Conservation (phyloP, 106 monocot species). For the Apostasia shenzhenica region DNA sequence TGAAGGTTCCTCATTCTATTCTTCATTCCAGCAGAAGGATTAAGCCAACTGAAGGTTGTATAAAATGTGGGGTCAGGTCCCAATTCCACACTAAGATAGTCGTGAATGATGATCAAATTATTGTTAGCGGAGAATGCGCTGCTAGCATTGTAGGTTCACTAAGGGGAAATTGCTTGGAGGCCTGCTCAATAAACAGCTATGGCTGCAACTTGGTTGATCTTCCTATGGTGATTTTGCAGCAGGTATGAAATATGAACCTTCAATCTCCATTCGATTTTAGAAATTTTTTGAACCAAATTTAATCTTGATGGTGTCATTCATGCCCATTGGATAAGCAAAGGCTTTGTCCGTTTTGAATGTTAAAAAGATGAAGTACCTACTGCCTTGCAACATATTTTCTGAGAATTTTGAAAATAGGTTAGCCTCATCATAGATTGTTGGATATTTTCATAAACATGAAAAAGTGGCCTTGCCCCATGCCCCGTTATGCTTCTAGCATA, state of each 20-base stretch:
- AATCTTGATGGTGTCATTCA: too few relatives aligned
- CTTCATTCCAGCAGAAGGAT: constrained; percentile 26
- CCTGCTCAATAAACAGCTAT: constrained; percentile 38
- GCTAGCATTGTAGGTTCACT: constrained; percentile 62
- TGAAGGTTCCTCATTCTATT: constrained; percentile 74
- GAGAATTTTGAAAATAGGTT: too few relatives aligned
- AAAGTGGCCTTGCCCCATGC: too few relatives aligned
- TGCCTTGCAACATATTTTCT: too few relatives aligned
- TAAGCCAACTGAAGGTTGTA: constrained; percentile 18
- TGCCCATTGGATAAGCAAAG: too few relatives aligned
- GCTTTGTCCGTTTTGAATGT: too few relatives aligned
- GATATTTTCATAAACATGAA: too few relatives aligned
- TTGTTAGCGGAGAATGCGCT: constrained; percentile 63
- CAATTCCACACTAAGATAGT: constrained; percentile 70
- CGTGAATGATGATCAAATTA: constrained; percentile 80
- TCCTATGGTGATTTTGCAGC: constrained; percentile 80
- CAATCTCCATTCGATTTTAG: not conserved
- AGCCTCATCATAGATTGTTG: too few relatives aligned
- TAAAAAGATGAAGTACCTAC: too few relatives aligned
- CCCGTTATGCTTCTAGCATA: too few relatives aligned
- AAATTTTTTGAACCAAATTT: too few relatives aligned
- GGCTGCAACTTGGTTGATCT: constrained; percentile 76
- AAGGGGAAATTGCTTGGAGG: constrained; percentile 23
- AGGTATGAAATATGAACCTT: constrained; percentile 36
- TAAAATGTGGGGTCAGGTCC: constrained; percentile 29